A percentile compares a stretch with the other conserved stretches of the same genome.
Conservation (phyloP, 768 basidiomycete genomes). For the Kwoniella sp. region DNA sequence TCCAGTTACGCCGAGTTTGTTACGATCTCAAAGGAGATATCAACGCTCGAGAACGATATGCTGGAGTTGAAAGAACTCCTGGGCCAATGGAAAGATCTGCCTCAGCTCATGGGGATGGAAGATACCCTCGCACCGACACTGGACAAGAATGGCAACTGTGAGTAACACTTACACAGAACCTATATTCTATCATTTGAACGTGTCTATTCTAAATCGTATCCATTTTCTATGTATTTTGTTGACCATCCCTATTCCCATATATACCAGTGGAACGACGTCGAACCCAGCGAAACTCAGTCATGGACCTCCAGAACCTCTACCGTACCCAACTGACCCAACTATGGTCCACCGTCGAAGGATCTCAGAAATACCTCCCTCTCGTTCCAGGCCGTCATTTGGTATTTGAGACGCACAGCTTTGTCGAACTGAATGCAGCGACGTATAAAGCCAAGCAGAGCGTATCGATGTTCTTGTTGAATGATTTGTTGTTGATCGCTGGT, state of each 20-base stretch:
- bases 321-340: constrained; percentile 90
- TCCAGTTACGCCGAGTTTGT: constrained; percentile 92
- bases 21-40: constrained; percentile 93
- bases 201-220: neutral
- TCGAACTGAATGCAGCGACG: constrained; percentile 86
- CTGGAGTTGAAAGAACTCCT: constrained; percentile 91
- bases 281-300: constrained; percentile 83
- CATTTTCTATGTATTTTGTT: constrained; percentile 36
- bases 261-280: constrained; percentile 61
- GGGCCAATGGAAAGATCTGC: constrained; percentile 94
- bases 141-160: constrained; percentile 48
- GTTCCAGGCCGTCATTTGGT: constrained; percentile 90
- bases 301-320: constrained; percentile 90
- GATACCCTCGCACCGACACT: constrained; percentile 58
- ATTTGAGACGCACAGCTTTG: constrained; percentile 76
- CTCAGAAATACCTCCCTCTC: constrained; percentile 89
- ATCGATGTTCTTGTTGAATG: constrained; percentile 86
- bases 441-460: constrained; percentile 88
- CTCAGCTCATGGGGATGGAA: constrained; percentile 85
- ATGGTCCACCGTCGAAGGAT: constrained; percentile 87
- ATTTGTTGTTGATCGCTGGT: constrained; percentile 79
- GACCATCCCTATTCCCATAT: constrained; percentile 40
- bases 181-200: no score
- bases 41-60: constrained; percentile 94
- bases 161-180: no score